phyloP scores from a whole-genome alignment of 176 grass and related monocot genomes.

The Eremochloa ophiuroides region DNA sequence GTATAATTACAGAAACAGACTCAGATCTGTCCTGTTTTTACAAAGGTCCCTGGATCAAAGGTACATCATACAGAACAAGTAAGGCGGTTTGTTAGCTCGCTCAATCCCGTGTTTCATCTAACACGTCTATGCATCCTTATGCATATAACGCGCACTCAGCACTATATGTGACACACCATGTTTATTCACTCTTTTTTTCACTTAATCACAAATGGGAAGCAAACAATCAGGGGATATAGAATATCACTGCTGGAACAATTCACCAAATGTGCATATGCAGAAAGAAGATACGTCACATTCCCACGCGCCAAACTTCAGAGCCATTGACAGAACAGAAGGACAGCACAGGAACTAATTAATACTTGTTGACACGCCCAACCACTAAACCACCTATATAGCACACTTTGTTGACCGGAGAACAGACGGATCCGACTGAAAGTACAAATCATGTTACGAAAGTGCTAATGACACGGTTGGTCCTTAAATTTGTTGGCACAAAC shows the following conservation, averaged over 20 bases:
- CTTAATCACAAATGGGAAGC: background rate
- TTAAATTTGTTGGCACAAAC: background rate
- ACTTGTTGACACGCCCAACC: background rate
- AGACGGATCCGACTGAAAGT: background rate
- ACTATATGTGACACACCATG: background rate
- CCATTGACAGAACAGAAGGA: background rate
- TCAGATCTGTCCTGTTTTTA: background rate
- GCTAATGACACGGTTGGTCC: background rate
- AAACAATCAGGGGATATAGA: conserved; percentile 5
- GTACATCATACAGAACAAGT: background rate
- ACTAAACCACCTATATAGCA: background rate
- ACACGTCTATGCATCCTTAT: background rate
- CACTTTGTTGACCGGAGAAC: background rate
- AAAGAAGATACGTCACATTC: background rate
- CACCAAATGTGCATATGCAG: background rate
- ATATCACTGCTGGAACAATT: background rate
- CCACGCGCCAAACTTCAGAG: background rate
- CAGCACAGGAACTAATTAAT: background rate
- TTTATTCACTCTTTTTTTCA: background rate
- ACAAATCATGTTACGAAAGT: background rate
- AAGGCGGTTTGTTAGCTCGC: background rate
- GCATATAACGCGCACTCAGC: background rate
- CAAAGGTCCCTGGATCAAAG: background rate
- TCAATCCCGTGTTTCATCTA: background rate
- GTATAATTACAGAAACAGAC: background rate